Evolutionary conservation across 1,284 basidiomycete species (phyloP).

Genomic region (Malassezia dermatis): DNA sequence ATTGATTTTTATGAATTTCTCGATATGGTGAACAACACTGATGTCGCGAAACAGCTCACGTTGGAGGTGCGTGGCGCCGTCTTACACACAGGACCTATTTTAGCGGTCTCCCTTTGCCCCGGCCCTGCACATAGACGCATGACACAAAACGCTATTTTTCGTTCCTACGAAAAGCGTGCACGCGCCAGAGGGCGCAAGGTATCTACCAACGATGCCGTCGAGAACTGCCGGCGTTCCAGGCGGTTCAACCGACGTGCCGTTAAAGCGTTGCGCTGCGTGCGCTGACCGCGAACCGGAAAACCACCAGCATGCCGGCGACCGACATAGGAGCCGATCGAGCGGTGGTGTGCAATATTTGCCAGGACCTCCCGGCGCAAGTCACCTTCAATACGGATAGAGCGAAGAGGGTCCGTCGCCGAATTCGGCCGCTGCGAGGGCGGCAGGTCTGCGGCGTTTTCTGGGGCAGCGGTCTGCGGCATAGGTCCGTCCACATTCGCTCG

Average conservation of each 20-base stretch:
- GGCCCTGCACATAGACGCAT: neutral
- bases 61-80: constrained; percentile 62
- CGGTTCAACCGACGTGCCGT: constrained; percentile 77
- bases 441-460: neutral
- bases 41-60: constrained; percentile 97
- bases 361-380: constrained; percentile 66
- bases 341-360: constrained; percentile 79
- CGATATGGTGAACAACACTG: constrained; percentile 92
- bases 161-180: constrained; percentile 8
- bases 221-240: constrained; percentile 52
- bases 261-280: constrained; percentile 71
- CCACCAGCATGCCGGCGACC: constrained; percentile 78
- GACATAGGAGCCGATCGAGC: constrained; percentile 77
- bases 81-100: constrained; percentile 8
- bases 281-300: constrained; percentile 77
- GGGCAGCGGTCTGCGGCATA: neutral
- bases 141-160: neutral
- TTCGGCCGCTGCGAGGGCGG: constrained; percentile 28
- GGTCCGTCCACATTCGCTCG: neutral
- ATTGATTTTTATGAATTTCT: constrained; percentile 94
- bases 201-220: constrained; percentile 10
- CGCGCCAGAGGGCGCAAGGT: constrained; percentile 23
- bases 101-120: neutral
- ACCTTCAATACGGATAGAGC: constrained; percentile 66
- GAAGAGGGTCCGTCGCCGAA: constrained; percentile 52